Conservation (phyloP, 225 moss, liverwort and hornwort species). For the Antitrichia curtipendula region DNA sequence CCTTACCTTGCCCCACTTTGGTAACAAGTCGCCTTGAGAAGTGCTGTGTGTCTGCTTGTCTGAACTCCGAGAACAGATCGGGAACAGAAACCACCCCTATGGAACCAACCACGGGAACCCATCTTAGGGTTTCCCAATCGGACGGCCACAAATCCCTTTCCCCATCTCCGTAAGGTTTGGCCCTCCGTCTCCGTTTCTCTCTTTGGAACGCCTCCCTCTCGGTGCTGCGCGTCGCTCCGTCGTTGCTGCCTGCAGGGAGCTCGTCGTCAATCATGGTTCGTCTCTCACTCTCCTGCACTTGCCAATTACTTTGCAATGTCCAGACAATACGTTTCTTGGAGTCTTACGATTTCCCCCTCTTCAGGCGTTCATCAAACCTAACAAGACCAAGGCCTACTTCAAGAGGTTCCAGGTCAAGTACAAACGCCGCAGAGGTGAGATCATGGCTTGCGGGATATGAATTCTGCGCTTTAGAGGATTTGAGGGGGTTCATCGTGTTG, state of each 20-base stretch:
- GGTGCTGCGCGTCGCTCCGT: slow-evolving; percentile 1
- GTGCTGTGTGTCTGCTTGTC: too few relatives aligned
- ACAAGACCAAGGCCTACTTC: slow-evolving; percentile 82
- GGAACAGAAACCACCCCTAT: neutral
- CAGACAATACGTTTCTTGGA: neutral
- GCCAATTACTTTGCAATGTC: neutral
- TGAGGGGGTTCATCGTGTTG: neutral
- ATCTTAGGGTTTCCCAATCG: slow-evolving; percentile 8
- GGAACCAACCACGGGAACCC: neutral
- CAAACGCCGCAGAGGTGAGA: slow-evolving; percentile 49
- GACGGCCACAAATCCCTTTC: neutral
- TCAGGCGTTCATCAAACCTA: slow-evolving; percentile 64
- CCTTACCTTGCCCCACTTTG: too few relatives aligned
- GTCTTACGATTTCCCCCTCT: neutral
- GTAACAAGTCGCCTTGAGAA: too few relatives aligned
- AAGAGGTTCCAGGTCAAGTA: slow-evolving; percentile 85
- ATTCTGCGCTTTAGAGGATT: neutral
- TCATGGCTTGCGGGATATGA: neutral
- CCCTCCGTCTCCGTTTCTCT: accelerated
- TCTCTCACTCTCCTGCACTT: neutral
- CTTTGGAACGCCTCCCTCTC: slow-evolving; percentile 14
- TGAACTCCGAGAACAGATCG: neutral
- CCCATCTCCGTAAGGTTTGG: neutral
- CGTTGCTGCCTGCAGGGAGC: neutral
- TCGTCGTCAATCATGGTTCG: slow-evolving; percentile 18